Conservation (phyloP, 2,329 filamentous ascomycete species). For the Penicillium sp. region DNA sequence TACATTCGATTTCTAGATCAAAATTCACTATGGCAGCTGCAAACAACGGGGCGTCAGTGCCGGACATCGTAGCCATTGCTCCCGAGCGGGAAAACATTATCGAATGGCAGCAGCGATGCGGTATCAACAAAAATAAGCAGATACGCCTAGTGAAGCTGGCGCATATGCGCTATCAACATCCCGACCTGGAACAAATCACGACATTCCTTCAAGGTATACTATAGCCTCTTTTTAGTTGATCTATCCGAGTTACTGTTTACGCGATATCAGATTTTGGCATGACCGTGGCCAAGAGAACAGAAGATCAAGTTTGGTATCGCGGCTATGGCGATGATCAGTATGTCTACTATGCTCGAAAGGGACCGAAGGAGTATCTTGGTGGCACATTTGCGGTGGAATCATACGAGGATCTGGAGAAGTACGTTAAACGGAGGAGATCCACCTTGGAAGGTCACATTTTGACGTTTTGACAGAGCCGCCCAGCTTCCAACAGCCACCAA, state of each 20-base stretch:
- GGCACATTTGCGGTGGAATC: conserved; percentile 46
- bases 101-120: conserved; percentile 21
- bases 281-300: conserved; percentile 38
- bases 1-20: not conserved
- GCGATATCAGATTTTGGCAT: conserved; percentile 42
- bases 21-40: not conserved
- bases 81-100: conserved; percentile 14
- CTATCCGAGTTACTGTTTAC: not conserved
- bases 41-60: conserved; percentile 16
- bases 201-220: conserved; percentile 17
- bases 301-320: conserved; percentile 40
- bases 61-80: conserved; percentile 18
- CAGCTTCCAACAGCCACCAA: conserved; percentile 28
- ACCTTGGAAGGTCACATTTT: not conserved
- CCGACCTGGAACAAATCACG: conserved; percentile 50
- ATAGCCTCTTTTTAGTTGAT: not conserved
- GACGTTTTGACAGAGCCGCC: conserved; percentile 11
- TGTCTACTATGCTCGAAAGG: conserved; percentile 43
- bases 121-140: conserved; percentile 47
- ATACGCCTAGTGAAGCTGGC: conserved; percentile 50
- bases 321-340: conserved; percentile 48
- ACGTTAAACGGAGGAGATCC: not conserved
- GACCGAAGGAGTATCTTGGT: conserved; percentile 43
- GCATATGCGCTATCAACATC: conserved; percentile 57
- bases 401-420: conserved; percentile 45